Base-by-base conservation (phyloP, 202 grass and related monocot species). In the Elaeis oleifera region DNA sequence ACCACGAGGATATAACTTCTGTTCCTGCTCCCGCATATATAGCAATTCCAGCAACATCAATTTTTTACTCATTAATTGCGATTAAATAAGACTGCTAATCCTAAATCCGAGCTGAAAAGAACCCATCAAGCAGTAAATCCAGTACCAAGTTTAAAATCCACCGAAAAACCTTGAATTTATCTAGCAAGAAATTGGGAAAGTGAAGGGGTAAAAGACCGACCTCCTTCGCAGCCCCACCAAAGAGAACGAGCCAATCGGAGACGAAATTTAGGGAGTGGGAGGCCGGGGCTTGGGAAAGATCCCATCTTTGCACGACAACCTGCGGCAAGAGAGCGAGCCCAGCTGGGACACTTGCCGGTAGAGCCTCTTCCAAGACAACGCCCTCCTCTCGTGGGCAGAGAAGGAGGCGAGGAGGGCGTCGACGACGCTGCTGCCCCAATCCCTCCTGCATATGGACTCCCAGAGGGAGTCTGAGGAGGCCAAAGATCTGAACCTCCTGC, bases 201-300 rank as follows among this genome's bases (percentile, higher is more conserved):
- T 50, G 9, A 52, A 74, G 17, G 64, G 8, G 9, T 3, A 44
- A 44, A 44, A 44, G 36, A 44, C 73, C 57, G 60, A 97, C 92
- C 92, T 97, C 92, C 88, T 81, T 97, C 84, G 57, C 72, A 91
- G 63, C 92, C 92, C 92, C 92, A 16, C 92, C 92, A 50, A 97
- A 97, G 72, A 97, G 76, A 63, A 97, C 74, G 36, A 97, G 83
- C 88, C 92, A 97, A 25, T 79, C 88, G 29, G 82, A 74, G 58
- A 92, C 77, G 29, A 97, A 81, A 70, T 83, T 92, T 21, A 97
- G 77, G 6, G 92, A 97, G 80, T 91, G 92, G 49, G 92, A 97
- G 58, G 88, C 92, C 92, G 78, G 0, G 94, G 82, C 50, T 71
- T 68, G 7, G 94, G 88, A 63, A 60, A 74, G 70, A 68, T 59